A percentile compares a stretch with the other conserved stretches of the same genome.
Evolutionary conservation across 306 rosid species (phyloP).

Genomic region (Carpinus viminea): DNA sequence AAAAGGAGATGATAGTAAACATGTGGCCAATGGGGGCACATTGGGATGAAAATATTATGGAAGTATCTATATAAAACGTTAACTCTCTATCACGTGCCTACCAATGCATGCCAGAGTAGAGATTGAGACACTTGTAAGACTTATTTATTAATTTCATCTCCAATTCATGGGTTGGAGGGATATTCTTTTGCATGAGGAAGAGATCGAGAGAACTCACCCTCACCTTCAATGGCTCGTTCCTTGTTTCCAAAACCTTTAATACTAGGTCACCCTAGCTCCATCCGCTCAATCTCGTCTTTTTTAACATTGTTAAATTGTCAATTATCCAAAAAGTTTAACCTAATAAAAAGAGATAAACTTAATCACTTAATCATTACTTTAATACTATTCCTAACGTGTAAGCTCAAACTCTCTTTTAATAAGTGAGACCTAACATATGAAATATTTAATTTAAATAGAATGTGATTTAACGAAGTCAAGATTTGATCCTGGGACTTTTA

Average conservation of each 20-base stretch:
- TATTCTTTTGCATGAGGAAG: neutral
- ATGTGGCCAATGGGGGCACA: neutral
- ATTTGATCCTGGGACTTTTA: too few species aligned
- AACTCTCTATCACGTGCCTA: slow-evolving; percentile 48
- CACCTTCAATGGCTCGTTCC: neutral
- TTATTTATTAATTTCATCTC: slow-evolving; percentile 11
- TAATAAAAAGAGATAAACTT: too few species aligned
- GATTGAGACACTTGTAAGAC: slow-evolving; percentile 40
- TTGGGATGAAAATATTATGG: slow-evolving; percentile 31
- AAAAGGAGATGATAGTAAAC: slow-evolving; percentile 6
- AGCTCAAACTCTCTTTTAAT: too few species aligned
- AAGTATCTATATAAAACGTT: slow-evolving; percentile 22
- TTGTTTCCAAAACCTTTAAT: slow-evolving; percentile 13
- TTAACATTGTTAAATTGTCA: neutral
- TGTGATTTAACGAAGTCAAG: too few species aligned
- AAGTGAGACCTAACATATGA: too few species aligned
- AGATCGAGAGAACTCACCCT: neutral
- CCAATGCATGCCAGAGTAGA: slow-evolving; percentile 32
- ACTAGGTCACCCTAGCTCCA: slow-evolving; percentile 25
- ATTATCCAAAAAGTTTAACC: too few species aligned
- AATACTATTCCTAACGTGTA: too few species aligned
- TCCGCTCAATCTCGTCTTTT: neutral
- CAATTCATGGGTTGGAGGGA: slow-evolving; percentile 14
- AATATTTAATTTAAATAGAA: too few species aligned
- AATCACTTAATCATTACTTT: too few species aligned